A percentile compares a stretch with the other conserved stretches of the same genome.
phyloP scores from a whole-genome alignment of 1,284 basidiomycete genomes.

The Vanrija pseudolonga region DNA sequence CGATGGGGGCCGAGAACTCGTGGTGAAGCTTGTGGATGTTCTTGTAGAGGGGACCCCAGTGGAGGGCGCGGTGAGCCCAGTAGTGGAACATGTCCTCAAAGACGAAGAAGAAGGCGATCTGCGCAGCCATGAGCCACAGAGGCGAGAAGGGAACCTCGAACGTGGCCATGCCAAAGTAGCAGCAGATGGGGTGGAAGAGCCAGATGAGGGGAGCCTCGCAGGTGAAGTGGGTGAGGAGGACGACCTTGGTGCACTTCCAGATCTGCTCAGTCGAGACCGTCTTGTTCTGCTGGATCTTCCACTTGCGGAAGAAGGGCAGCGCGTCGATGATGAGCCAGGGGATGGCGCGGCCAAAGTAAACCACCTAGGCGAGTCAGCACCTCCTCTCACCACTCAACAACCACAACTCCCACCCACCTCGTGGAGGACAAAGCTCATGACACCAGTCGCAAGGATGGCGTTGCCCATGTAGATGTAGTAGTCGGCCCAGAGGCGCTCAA shows the following conservation, averaged over 20 bases:
- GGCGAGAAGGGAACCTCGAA: constrained; percentile 83
- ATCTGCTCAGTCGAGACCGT: constrained; percentile 76
- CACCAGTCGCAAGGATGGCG: constrained; percentile 87
- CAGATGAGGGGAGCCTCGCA: constrained; percentile 94
- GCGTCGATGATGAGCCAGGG: constrained; percentile 96
- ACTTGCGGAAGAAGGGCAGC: constrained; percentile 87
- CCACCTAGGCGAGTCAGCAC: constrained; percentile 58
- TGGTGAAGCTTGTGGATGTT: constrained; percentile 98
- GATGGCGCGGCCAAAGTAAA: constrained; percentile 93
- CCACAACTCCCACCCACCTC: constrained; percentile 69
- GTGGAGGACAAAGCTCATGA: constrained; percentile 90
- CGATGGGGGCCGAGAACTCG: constrained; percentile 95
- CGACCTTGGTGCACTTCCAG: constrained; percentile 94
- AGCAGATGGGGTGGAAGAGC: constrained; percentile 93
- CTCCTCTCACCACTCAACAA: no score
- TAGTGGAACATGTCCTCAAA: constrained; percentile 91
- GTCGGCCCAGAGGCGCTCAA: constrained; percentile 71
- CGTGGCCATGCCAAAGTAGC: constrained; percentile 83
- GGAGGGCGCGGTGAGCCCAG: constrained; percentile 79
- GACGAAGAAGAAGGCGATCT: constrained; percentile 87
- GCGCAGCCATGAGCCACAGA: constrained; percentile 65
- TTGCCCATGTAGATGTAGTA: constrained; percentile 87
- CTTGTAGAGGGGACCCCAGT: constrained; percentile 89
- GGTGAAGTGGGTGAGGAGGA: constrained; percentile 92
- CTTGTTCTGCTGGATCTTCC: constrained; percentile 89